phyloP scores from a whole-genome alignment of 2,329 filamentous ascomycete genomes.

The Cladosporium sphaerospermum region DNA sequence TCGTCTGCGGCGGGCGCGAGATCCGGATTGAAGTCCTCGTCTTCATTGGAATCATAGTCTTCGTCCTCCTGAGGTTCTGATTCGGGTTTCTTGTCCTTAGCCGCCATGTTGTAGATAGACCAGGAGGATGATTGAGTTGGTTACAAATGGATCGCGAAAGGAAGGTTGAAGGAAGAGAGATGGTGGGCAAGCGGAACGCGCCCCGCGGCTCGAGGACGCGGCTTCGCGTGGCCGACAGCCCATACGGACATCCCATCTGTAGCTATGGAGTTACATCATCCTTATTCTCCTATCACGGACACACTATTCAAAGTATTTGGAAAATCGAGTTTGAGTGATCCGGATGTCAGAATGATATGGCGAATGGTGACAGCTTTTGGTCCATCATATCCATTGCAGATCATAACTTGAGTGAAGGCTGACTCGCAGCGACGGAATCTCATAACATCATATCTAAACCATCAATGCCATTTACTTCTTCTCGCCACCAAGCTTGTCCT shows the following conservation, averaged over 20 bases:
- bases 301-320: too few species aligned
- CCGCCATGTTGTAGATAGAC: slow-evolving; percentile 11
- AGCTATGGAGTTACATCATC: too few species aligned
- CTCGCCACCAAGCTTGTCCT: slow-evolving; percentile 29
- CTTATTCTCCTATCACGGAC: too few species aligned
- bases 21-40: slow-evolving; percentile 39
- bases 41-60: slow-evolving; percentile 38
- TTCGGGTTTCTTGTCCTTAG: slow-evolving; percentile 7
- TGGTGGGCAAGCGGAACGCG: not conserved
- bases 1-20: slow-evolving; percentile 22
- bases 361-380: too few species aligned
- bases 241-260: too few species aligned
- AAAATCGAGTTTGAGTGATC: too few species aligned
- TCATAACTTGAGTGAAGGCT: too few species aligned
- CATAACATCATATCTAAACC: not conserved
- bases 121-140: not conserved
- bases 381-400: too few species aligned
- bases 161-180: not conserved
- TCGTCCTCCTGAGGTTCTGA: slow-evolving; percentile 21
- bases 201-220: not conserved
- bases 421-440: not conserved
- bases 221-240: too few species aligned
- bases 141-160: not conserved
- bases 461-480: slow-evolving; percentile 11
- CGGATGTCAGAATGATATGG: too few species aligned